Evolutionary conservation across 805 yeast species (phyloP), one percentile per base, ranked within the genome.

Genomic region (Ogataea parapolymorpha): DNA sequence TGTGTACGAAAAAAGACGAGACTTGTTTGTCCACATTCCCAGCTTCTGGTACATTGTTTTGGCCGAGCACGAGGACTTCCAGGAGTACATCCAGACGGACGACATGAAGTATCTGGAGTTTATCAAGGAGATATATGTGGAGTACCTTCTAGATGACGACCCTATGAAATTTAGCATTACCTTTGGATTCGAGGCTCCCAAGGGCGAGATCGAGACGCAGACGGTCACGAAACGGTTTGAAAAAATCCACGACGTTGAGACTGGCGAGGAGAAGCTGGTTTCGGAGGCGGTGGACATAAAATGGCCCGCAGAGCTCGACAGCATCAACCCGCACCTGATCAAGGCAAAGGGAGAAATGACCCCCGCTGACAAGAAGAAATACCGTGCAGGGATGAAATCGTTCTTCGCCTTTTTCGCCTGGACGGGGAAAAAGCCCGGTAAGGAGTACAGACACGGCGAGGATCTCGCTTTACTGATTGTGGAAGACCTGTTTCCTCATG

Each of bases 401-500:
- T 83, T 91, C 55, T 90, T 91, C 62, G 82, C 88, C 5, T 90
- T 90, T 82, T 90, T 89, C 58, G 68, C 70, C 35, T 89, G 95
- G 90, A 83, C 93, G 1, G 95, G 95, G 0, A 59, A 65, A 26
- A 82, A 80, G 48, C 83, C 87, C 2, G 85, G 87, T 1, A 85
- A 79, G 62, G 93, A 80, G 58, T 86, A 80, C 56, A 74, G 89
- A 46, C 72, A 75, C 42, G 96, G 95, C 17, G 91, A 82, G 46
- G 88, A 82, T 9, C 69, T 90, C 40, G 86, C 95, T 0, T 68
- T 79, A 37, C 63, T 85, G 30, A 67, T 91, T 11, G 69, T 77
- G 5, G 95, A 88, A 33, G 96, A 90, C 54, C 58, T 91, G 31
- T 90, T 77, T 57, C 95, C 96, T 11, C 80, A 81, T 51, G 93